Base-by-base conservation (phyloP, 352 stramenopile genomes). In the Phytophthora sp. region DNA sequence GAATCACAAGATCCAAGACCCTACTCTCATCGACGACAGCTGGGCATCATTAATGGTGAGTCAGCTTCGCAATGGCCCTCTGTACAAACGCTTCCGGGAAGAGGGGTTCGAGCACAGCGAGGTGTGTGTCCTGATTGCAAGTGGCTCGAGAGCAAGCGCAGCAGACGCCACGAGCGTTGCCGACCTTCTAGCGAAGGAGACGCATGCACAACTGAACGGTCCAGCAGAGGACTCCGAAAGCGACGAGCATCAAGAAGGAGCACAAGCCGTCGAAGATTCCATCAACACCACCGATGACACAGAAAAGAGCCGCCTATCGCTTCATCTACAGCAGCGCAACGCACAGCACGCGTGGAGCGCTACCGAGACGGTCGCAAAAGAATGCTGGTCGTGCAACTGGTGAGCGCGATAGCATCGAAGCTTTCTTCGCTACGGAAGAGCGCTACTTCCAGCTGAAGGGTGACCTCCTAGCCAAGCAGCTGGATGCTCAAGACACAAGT, bases 371-470 rank as follows among this genome's bases (percentile, higher is more conserved):
- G 55, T 42, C 4, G 16, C 11, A 49, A 33, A 55, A 55, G 38
- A 30, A 8, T n/a, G n/a, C n/a, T n/a, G 0, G 36, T 41, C 39
- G n/a, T 31, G 2, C n/a, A 46, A 23, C 20, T 15, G 21, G 51
- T 15, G n/a, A 36, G 7, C 8, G 45, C 33, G 38, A 27, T 23
- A 33, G 2, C 8, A 16, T 61, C 13, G n/a, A 11, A 20, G 29
- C 39, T 3, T 53, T 61, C 15, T 44, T 61, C 13, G 45, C 45
- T 13, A 61, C 53, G 12, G 39, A 27, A 16, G 53, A 61, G 30
- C 15, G 5, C 20, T 61, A 61, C 53, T 61, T 61, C 24, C 24
- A 27, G 9, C 38, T 49, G 51, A 59, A 59, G 24, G 49, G 47
- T 20, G 23, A 61, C 5, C n/a, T 44, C 18, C 39, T 52, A 20